These are phyloP conservation scores for Cladophialophora exuberans DNA, from an alignment of 2,329 filamentous ascomycete genomes.

Conservation along the genomic window DNA sequence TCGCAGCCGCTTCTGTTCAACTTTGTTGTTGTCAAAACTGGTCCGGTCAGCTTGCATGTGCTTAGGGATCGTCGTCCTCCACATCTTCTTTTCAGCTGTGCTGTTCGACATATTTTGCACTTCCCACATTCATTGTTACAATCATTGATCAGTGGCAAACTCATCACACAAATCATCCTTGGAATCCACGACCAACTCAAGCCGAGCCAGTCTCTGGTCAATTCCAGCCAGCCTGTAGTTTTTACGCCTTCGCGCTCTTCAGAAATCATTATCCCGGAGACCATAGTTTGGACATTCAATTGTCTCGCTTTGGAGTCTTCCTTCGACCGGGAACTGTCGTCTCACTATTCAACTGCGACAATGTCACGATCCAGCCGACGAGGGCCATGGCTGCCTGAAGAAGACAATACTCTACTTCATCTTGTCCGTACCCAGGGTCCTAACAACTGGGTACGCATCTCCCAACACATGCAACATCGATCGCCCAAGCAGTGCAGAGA, in stretches of 20 bases:
- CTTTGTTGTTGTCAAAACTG: not conserved
- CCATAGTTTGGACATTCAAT: too few relatives aligned
- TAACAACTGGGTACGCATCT: constrained; percentile 89
- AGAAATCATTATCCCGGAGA: too few relatives aligned
- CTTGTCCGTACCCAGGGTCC: constrained; percentile 73
- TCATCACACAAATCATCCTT: too few relatives aligned
- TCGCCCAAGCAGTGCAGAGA: constrained; percentile 95
- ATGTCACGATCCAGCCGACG: constrained; percentile 63
- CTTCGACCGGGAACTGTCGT: too few relatives aligned
- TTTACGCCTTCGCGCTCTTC: too few relatives aligned
- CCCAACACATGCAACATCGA: constrained; percentile 72
- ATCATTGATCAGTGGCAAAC: too few relatives aligned
- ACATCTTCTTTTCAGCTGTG: not conserved
- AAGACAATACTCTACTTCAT: constrained; percentile 71
- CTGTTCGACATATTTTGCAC: not conserved
- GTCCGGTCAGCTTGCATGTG: not conserved
- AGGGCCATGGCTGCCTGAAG: constrained; percentile 80
- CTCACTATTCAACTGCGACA: constrained; percentile 32
- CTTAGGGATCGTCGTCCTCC: not conserved
- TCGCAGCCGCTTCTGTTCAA: not conserved
- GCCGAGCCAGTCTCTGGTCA: too few relatives aligned
- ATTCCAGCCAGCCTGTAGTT: too few relatives aligned
- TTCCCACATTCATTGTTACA: not conserved
- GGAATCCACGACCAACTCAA: too few relatives aligned
- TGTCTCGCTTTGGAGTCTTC: too few relatives aligned